Conservation (phyloP, 495 filamentous ascomycete species). For the Apiosordaria backusii region DNA sequence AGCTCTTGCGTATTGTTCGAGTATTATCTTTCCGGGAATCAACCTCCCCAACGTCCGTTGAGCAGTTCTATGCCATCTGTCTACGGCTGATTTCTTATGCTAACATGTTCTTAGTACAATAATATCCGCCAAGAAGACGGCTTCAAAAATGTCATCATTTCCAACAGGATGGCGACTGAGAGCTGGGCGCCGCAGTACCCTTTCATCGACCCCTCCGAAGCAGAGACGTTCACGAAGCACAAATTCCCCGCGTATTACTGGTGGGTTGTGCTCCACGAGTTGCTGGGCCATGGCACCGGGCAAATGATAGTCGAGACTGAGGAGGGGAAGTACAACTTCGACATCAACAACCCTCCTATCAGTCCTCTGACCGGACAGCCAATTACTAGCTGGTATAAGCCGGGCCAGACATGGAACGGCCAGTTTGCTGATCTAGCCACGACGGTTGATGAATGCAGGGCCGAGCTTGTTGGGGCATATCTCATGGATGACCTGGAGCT, state of each 20-base stretch:
- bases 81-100: too few relatives aligned
- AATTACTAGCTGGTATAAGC: conserved; percentile 44
- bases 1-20: conserved; percentile 45
- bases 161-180: conserved; percentile 41
- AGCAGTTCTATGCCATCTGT: conserved; percentile 17
- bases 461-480: conserved; percentile 43
- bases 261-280: conserved; percentile 40
- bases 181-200: conserved; percentile 34
- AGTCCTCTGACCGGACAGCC: conserved; percentile 42
- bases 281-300: conserved; percentile 46
- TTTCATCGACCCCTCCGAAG: conserved; percentile 31
- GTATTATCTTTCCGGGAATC: conserved; percentile 41
- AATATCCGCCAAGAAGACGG: conserved; percentile 45
- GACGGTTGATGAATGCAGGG: conserved; percentile 49
- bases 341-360: conserved; percentile 39
- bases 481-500: conserved; percentile 42
- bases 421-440: conserved; percentile 44
- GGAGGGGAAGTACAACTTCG: conserved; percentile 46
- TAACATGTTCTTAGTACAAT: conserved; percentile 35
- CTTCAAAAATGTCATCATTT: conserved; percentile 50
- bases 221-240: conserved; percentile 32
- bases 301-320: conserved; percentile 31
- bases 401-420: conserved; percentile 48
- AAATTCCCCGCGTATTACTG: conserved; percentile 41
- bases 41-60: conserved; percentile 38